Evolutionary conservation across 1,139 yeast species (phyloP).

Genomic region (Debaryomyces nepalensis): DNA sequence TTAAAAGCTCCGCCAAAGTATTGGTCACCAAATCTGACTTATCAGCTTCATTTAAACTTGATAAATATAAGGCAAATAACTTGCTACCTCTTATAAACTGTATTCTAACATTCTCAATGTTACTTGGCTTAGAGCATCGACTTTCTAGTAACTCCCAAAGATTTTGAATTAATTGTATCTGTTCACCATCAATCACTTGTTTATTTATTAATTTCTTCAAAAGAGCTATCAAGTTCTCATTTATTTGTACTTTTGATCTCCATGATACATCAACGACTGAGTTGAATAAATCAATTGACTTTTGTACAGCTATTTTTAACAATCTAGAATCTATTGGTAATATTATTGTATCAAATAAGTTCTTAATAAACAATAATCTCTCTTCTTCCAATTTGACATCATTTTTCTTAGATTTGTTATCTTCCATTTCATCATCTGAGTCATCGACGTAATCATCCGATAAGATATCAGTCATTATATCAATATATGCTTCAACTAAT

Average conservation of each 20-base stretch:
- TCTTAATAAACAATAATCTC: slow-evolving; percentile 37
- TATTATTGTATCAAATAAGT: slow-evolving; percentile 36
- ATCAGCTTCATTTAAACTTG: not conserved
- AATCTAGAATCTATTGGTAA: slow-evolving; percentile 27
- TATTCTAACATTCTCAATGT: slow-evolving; percentile 67
- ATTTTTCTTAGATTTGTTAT: slow-evolving; percentile 34
- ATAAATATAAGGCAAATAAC: slow-evolving; percentile 20
- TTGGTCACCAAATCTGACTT: slow-evolving; percentile 17
- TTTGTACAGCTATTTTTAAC: slow-evolving; percentile 29
- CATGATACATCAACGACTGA: slow-evolving; percentile 54
- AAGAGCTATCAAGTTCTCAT: slow-evolving; percentile 37
- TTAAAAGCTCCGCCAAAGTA: slow-evolving; percentile 33
- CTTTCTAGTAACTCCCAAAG: slow-evolving; percentile 31
- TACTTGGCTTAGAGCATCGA: slow-evolving; percentile 45
- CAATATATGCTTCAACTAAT: slow-evolving; percentile 43
- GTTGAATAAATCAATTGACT: slow-evolving; percentile 28
- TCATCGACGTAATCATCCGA: slow-evolving; percentile 37
- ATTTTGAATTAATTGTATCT: slow-evolving; percentile 21
- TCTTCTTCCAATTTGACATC: slow-evolving; percentile 44
- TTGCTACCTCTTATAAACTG: slow-evolving; percentile 44
- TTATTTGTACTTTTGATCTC: slow-evolving; percentile 56
- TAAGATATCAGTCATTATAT: slow-evolving; percentile 38
- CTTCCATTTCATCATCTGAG: slow-evolving; percentile 34
- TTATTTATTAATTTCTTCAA: slow-evolving; percentile 13
- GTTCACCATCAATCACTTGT: slow-evolving; percentile 15